Base-by-base conservation (phyloP, 768 basidiomycete genomes). In the Cystofilobasidium bisporidii region DNA sequence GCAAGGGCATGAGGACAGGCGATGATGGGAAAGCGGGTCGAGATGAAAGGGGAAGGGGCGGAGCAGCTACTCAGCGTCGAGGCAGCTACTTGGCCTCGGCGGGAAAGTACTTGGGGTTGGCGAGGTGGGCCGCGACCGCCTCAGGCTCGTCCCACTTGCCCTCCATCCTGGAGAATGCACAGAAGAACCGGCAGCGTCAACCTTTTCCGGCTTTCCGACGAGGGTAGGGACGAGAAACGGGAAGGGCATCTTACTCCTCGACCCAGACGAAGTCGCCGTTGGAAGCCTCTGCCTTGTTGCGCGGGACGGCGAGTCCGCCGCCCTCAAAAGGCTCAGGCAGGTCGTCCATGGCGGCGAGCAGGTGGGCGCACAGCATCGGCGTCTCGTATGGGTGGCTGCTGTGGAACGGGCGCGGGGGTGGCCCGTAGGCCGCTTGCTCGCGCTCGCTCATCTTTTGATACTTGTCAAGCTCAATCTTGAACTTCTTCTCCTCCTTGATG, bases 81-180 rank as follows among this genome's bases (percentile, higher is more conserved):
- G 14, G 14, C 17, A 8, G 43, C 17, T 43, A 17, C 8, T 43
- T 17, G 14, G 20, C 43, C 14, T 3, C 3, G 50, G n/a, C 50
- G 50, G n/a, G n/a, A 15, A n/a, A 56, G 53, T 32, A 28, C 26
- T 28, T 17, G 28, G 53, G 53, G 53, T 56, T 32, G 28, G 53
- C 53, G 8, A 56, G 53, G 53, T 56, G 22, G 2, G 28, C 28
- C 28, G 12, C 18, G 53, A 56, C 28, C 3, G 53, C 30, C 53
- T 30, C 53, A 9, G 53, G 28, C 28, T 56, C 53, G 28, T 56
- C 53, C 53, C 53, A 56, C 30, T 56, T 56, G 30, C 53, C 53
- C 53, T 56, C 53, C 53, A 56, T 56, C 53, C 53, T 56, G 53
- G 8, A 28, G n/a, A 28, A 2, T 30, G 9, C 15, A 56, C n/a